Base-by-base conservation (phyloP, 805 yeast genomes). In the Candida boidinii region DNA sequence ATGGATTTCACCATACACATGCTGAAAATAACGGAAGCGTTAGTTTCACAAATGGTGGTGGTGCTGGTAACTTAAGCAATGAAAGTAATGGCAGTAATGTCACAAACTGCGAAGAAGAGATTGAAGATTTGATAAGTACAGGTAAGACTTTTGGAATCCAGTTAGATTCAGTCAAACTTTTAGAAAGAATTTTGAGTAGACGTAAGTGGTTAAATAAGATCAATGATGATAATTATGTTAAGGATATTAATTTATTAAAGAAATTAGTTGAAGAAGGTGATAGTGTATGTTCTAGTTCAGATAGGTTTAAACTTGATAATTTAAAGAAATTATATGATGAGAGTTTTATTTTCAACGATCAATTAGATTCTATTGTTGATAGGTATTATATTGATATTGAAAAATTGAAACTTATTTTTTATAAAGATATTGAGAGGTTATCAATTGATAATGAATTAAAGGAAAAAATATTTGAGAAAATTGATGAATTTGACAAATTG, bases 401-500 rank as follows among this genome's bases (percentile, higher is more conserved):
- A 4, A 33, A 33, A 16, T 17, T 44, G 15, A 45, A 37, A 18
- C 14, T 14, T 6, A 17, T 37, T 10, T 41, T 38, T 17, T 38
- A 35, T 3, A 34, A 35, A 21, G 39, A 35, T 27, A n/a, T n/a
- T n/a, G 41, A 40, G 13, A n/a, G 19, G 2, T 33, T 44, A 12
- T 48, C 53, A 8, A 23, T 46, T 17, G 39, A 38, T 12, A 8
- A 12, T 10, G 35, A 35, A 18, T 7, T 41, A 12, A 26, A 46
- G 25, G 26, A 20, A 9, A 76, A 78, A 46, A 78, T 90, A 2
- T 64, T 86, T 62, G 71, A 75, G 51, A 76, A 80, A 46, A 54
- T 85, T 30, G 94, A 85, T 45, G 87, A 80, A 37, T 73, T 83
- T 36, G 71, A 86, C 4, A 76, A 86, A 1, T 78, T 78, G 45